Evolutionary conservation across 139 green algal species (phyloP).

Genomic region (Nannochloris sp.): DNA sequence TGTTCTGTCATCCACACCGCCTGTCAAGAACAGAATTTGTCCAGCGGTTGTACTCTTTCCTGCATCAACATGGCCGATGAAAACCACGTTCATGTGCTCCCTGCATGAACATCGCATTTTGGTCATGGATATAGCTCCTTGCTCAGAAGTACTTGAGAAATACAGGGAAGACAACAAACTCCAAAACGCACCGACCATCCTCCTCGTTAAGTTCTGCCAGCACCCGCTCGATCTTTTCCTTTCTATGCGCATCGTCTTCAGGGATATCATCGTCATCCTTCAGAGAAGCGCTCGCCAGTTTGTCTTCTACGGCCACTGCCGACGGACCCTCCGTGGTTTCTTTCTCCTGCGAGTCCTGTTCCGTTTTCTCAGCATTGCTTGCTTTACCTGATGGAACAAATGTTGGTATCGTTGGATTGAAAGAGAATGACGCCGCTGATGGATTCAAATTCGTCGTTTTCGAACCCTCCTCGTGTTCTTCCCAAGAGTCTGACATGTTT

Average conservation of each 20-base stretch:
- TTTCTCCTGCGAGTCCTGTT: neutral
- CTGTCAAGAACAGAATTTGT: constrained; percentile 92
- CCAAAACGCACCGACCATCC: too few species aligned
- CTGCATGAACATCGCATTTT: constrained; percentile 9
- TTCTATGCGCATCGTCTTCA: too few species aligned
- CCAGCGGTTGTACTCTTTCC: constrained; percentile 96
- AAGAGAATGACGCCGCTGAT: constrained; percentile 47
- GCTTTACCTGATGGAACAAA: constrained; percentile 29
- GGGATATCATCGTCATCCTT: too few species aligned
- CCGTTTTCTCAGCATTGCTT: neutral
- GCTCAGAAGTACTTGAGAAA: too few species aligned
- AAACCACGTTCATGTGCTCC: constrained; percentile 97
- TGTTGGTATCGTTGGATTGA: constrained; percentile 46
- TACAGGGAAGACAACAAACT: too few species aligned
- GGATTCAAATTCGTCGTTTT: constrained; percentile 33
- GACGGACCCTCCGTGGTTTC: neutral
- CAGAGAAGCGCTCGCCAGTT: too few species aligned
- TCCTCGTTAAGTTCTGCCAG: too few species aligned
- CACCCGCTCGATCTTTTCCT: too few species aligned
- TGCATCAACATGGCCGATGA: constrained; percentile 99
- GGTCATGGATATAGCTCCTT: too few species aligned
- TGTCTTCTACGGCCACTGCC: too few species aligned
- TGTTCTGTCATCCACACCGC: constrained; percentile 91
- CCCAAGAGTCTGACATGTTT: constrained; percentile 31
- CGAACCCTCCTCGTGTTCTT: constrained; percentile 25